A percentile compares a stretch with the other conserved stretches of the same genome.
Conservation (phyloP, 176 grass and related monocot species). For the Juncus inflexus region DNA sequence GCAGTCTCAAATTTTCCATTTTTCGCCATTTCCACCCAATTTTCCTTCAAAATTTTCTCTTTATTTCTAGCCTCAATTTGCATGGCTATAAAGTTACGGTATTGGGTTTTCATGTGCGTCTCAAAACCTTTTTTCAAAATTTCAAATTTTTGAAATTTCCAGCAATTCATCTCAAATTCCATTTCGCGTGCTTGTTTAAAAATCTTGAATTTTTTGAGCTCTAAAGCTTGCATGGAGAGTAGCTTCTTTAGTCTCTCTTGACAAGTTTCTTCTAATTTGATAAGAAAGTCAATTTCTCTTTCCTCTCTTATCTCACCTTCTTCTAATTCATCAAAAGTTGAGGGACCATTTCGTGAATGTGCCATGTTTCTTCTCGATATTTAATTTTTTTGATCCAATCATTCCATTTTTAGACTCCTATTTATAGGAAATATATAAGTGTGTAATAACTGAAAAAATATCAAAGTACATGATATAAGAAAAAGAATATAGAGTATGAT, state of each 20-base stretch:
- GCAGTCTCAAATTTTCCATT: constrained; percentile 55
- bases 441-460: neutral
- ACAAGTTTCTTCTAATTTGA: constrained; percentile 42
- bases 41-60: constrained; percentile 40
- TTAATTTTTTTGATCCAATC: constrained; percentile 28
- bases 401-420: constrained; percentile 14
- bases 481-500: neutral
- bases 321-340: constrained; percentile 32
- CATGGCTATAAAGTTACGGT: constrained; percentile 35
- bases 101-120: constrained; percentile 41
- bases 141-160: constrained; percentile 29
- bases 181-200: constrained; percentile 19
- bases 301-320: constrained; percentile 46
- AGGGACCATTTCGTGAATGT: constrained; percentile 16
- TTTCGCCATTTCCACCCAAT: constrained; percentile 57
- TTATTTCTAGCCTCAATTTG: constrained; percentile 62
- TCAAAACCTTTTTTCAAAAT: constrained; percentile 31
- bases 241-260: constrained; percentile 39
- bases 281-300: constrained; percentile 11
- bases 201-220: constrained; percentile 45
- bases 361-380: constrained; percentile 3
- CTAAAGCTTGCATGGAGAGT: constrained; percentile 40
- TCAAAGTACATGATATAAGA: constrained; percentile 1
- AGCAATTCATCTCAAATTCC: constrained; percentile 31
- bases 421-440: too few relatives aligned